Evolutionary conservation across 768 basidiomycete genomes (phyloP), one percentile per base, ranked within the genome.

Genomic region (Hortiboletus flavorubellus): DNA sequence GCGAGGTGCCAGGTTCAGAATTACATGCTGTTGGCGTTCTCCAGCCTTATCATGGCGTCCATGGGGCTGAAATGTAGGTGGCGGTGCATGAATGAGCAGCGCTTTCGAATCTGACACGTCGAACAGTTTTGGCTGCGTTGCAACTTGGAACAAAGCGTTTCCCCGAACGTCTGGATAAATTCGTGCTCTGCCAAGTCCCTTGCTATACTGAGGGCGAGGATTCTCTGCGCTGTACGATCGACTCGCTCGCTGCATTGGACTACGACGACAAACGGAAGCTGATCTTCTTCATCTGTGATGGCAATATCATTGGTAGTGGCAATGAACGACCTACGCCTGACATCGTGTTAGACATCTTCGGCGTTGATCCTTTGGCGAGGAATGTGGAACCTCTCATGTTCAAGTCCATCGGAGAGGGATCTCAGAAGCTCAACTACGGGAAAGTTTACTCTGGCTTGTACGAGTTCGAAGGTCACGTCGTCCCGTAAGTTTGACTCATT

Each of bases 181-280:
- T 87, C 58, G 78, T 87, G 54, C 72, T 86, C 51, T 85, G 84
- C 60, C 83, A 86, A 65, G 80, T 85, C 7, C 85, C 84, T 34
- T 86, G 85, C 68, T 87, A 87, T 59, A 87, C 85, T 2, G 85
- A 87, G 67, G 84, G 85, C 57, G 85, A 87, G 62, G 85, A 87
- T 45, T 85, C 83, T 1, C 72, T 87, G 29, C 83, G 86, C 35
- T 74, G 76, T 34, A 87, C 85, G n/a, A 81, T 87, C 58, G 85
- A 86, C 66, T 86, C 84, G 4, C 74, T 87, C 35, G 82, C 84
- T 8, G 77, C 76, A 30, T 72, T 87, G 57, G 78, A 82, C 62
- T 87, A 87, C 53, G 86, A 87, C 57, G 85, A 87, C 68, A 87
- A 87, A 67, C 78, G 86, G 58, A 87, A 86, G 71, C 62, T 87